Evolutionary conservation across 805 yeast genomes (phyloP), one percentile per base, ranked within the genome.

Genomic region (Zygosaccharomyces bisporus): DNA sequence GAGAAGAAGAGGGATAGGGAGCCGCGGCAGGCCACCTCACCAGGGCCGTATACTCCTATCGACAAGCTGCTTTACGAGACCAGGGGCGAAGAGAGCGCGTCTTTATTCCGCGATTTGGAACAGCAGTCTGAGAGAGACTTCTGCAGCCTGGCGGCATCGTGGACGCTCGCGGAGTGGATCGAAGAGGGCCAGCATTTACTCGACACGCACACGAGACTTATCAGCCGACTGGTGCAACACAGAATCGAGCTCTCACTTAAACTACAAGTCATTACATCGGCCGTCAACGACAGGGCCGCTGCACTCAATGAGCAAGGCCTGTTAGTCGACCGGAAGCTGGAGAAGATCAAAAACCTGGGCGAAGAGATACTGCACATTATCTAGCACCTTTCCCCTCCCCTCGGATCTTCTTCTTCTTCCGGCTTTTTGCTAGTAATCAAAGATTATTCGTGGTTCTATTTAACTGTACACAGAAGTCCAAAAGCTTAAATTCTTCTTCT

Each of bases 401-500:
- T 21, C 9, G 25, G 25, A 18, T 8, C 31, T 19, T 24, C 31
- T 17, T 7, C 27, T 16, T 13, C 7, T 25, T 13, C n/a, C 38
- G 13, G 33, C 8, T 12, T 16, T 23, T 43, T 34, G 44, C 38
- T 45, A 30, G 39, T 27, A 43, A 45, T 47, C 44, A 32, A 37
- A 41, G 52, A 41, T 48, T 41, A 47, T 49, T n/a, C 49, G 52
- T 52, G 46, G 45, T 52, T 49, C 48, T 47, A 43, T 41, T 50
- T 52, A 50, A 50, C 55, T 48, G 51, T 50, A 52, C 51, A 52
- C 51, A 51, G 48, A 48, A 49, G 50, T 47, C 53, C 54, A 39
- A 45, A 40, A 41, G 33, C 64, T 71, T 83, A 84, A 77, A 75
- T 77, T 85, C 95, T 85, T 81, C 84, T 86, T 75, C 88, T 84